Evolutionary conservation across 495 filamentous ascomycete genomes (phyloP).

Genomic region (Podospora pseudocomata): DNA sequence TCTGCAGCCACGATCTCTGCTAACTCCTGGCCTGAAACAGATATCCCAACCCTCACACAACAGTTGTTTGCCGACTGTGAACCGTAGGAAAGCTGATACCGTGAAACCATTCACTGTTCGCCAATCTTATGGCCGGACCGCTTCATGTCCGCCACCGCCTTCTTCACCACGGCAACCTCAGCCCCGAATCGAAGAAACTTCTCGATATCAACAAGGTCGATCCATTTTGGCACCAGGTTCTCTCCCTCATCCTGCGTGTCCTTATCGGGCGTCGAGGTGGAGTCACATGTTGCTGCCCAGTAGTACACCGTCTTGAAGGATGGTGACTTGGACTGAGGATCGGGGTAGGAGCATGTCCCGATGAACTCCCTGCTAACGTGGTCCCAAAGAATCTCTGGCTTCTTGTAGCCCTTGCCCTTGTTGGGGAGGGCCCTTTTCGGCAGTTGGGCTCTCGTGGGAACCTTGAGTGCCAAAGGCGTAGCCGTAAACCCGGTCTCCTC

Average conservation of each 20-base stretch:
- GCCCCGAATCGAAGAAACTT: conserved; percentile 27
- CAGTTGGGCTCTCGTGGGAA: conserved; percentile 34
- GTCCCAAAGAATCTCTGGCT: conserved; percentile 27
- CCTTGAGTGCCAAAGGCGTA: conserved; percentile 35
- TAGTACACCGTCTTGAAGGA: conserved; percentile 32
- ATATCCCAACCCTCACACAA: background rate
- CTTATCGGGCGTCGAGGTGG: conserved; percentile 17
- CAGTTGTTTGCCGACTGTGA: background rate
- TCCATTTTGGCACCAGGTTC: conserved; percentile 28
- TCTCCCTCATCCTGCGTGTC: conserved; percentile 33
- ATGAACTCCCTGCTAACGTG: conserved; percentile 29
- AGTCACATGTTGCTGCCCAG: conserved; percentile 32
- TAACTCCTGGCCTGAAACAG: background rate
- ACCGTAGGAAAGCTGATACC: background rate
- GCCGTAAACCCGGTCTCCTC: conserved; percentile 44
- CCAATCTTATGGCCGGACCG: conserved; percentile 26
- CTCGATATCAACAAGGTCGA: conserved; percentile 21
- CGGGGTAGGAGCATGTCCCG: conserved; percentile 28
- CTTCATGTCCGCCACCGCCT: conserved; percentile 24
- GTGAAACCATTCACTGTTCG: background rate
- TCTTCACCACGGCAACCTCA: conserved; percentile 26
- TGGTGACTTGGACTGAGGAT: conserved; percentile 29
- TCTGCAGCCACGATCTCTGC: background rate
- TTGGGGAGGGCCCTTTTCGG: conserved; percentile 11
- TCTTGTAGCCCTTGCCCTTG: conserved; percentile 11